Conservation (phyloP, 1,284 basidiomycete genomes). For the Omphalotus olearius region DNA sequence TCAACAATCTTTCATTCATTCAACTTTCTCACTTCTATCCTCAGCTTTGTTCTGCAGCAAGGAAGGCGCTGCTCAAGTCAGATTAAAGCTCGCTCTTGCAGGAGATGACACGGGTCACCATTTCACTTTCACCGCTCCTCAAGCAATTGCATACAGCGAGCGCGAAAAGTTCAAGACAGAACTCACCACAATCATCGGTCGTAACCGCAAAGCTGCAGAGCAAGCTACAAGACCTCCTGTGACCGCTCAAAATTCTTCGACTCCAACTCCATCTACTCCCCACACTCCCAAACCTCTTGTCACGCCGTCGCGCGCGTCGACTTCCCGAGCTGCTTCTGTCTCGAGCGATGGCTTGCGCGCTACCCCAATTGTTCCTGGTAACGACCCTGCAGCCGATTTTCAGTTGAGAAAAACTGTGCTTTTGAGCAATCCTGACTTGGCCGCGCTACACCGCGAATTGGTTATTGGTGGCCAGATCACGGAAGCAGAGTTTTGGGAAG, state of each 20-base stretch:
- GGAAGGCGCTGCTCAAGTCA: slow-evolving; percentile 69
- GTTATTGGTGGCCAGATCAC: slow-evolving; percentile 83
- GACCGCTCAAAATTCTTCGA: slow-evolving; percentile 22
- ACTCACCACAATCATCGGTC: slow-evolving; percentile 68
- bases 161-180: slow-evolving; percentile 78
- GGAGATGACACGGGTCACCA: slow-evolving; percentile 69
- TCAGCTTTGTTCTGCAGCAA: slow-evolving; percentile 81
- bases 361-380: slow-evolving; percentile 51
- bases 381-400: slow-evolving; percentile 61
- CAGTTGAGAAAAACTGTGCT: slow-evolving; percentile 78
- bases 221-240: slow-evolving; percentile 27
- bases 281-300: slow-evolving; percentile 24
- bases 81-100: slow-evolving; percentile 65
- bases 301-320: slow-evolving; percentile 32
- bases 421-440: slow-evolving; percentile 70
- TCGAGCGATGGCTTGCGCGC: slow-evolving; percentile 44
- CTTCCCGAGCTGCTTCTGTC: slow-evolving; percentile 58
- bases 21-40: slow-evolving; percentile 2
- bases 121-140: slow-evolving; percentile 73
- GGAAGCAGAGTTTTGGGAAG: slow-evolving; percentile 94
- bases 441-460: slow-evolving; percentile 77
- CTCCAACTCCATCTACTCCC: slow-evolving; percentile 25
- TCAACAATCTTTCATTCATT: slow-evolving; percentile 9
- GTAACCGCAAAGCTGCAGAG: slow-evolving; percentile 49
- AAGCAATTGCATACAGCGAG: slow-evolving; percentile 55